Percentiles rank a stretch among this genome's conserved stretches.
Conservation (phyloP, 768 basidiomycete species). For the Naganishia vishniacii region DNA sequence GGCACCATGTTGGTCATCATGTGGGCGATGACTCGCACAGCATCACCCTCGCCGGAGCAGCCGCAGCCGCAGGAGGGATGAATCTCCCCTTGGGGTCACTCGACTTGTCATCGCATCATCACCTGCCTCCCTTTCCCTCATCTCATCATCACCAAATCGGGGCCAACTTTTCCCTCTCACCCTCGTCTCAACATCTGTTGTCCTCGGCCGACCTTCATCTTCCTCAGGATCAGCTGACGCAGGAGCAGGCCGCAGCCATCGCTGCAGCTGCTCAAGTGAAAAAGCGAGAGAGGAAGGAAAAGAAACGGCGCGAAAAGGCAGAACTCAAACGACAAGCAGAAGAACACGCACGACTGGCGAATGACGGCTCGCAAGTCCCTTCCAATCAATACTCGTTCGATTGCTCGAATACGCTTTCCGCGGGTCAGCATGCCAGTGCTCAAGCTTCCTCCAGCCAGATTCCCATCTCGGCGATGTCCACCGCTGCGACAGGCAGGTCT, state of each 20-base stretch:
- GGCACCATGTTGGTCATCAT: not conserved
- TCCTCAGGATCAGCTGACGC: not conserved
- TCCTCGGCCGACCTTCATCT: not conserved
- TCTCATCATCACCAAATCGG: not conserved
- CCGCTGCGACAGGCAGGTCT: not conserved
- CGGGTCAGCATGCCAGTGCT: not conserved
- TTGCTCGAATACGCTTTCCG: not conserved
- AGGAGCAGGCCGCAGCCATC: not conserved
- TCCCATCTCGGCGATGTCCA: not conserved
- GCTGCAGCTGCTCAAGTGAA: not conserved
- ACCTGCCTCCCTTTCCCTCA: constrained; percentile 6
- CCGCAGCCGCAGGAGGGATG: constrained; percentile 13
- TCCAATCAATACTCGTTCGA: too few relatives aligned
- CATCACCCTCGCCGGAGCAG: constrained; percentile 10
- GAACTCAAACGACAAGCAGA: constrained; percentile 6
- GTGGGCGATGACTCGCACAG: not conserved
- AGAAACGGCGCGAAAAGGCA: constrained; percentile 9
- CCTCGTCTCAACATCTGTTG: not conserved
- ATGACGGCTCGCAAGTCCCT: too few relatives aligned
- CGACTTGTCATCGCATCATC: not conserved
- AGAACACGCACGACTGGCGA: not conserved
- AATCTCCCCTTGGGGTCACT: not conserved
- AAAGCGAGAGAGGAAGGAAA: constrained; percentile 12
- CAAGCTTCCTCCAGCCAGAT: not conserved
- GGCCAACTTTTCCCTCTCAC: not conserved